These are phyloP conservation scores for Acacia confusa DNA, from an alignment of 306 rosid species.

Conservation along the genomic window DNA sequence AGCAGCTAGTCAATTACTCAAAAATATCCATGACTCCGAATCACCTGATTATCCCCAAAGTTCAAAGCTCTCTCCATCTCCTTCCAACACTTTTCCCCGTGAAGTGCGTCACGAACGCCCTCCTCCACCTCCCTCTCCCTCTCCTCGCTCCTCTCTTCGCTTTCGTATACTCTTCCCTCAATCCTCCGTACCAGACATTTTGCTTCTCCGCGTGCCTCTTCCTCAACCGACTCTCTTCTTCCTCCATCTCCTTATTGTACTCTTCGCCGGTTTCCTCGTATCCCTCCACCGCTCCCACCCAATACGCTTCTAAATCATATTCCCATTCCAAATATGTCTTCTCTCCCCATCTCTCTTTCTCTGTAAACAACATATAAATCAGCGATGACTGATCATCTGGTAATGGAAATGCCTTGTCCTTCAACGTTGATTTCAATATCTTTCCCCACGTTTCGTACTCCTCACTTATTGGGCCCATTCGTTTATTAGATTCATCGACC, in stretches of 20 bases:
- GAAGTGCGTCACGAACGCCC: constrained; percentile 53
- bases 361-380: constrained; percentile 27
- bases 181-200: constrained; percentile 21
- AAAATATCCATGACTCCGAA: constrained; percentile 46
- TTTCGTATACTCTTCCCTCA: constrained; percentile 28
- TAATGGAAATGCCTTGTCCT: constrained; percentile 34
- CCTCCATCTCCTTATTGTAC: constrained; percentile 37
- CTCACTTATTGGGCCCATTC: constrained; percentile 37
- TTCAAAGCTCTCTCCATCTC: constrained; percentile 50
- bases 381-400: constrained; percentile 49
- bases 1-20: not conserved
- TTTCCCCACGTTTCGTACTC: constrained; percentile 44
- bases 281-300: constrained; percentile 28
- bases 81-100: constrained; percentile 45
- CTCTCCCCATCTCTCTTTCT: constrained; percentile 31
- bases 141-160: not conserved
- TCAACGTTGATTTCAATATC: not conserved
- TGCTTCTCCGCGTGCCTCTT: constrained; percentile 49
- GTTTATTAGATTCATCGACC: constrained; percentile 50
- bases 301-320: constrained; percentile 39
- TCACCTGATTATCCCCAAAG: constrained; percentile 55
- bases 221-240: not conserved
- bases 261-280: constrained; percentile 13
- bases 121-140: constrained; percentile 33
- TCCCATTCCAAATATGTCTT: constrained; percentile 38